Conservation (phyloP, 371 early-diverging fungal species). For the Vairimorpha necatrix region DNA sequence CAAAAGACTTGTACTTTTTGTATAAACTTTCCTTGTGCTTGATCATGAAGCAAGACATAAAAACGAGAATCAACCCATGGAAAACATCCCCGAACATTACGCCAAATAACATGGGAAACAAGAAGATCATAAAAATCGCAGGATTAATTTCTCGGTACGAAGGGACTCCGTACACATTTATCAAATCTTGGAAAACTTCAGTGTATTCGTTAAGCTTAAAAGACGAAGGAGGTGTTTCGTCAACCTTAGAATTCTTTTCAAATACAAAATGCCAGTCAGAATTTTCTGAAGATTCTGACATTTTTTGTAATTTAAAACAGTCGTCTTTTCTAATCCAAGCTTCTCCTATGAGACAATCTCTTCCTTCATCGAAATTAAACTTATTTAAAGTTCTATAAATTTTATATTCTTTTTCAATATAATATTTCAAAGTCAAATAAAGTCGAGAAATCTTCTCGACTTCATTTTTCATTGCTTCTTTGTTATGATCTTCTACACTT, state of each 20-base stretch:
- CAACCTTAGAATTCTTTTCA: slow-evolving; percentile 38
- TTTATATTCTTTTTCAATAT: slow-evolving; percentile 58
- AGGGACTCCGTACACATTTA: slow-evolving; percentile 96
- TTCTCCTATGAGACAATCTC: slow-evolving; percentile 59
- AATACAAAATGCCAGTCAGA: slow-evolving; percentile 53
- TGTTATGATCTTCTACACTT: slow-evolving; percentile 47
- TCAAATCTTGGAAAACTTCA: slow-evolving; percentile 84
- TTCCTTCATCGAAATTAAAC: slow-evolving; percentile 41
- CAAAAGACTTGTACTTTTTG: slow-evolving; percentile 71
- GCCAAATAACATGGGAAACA: slow-evolving; percentile 97
- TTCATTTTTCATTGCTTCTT: slow-evolving; percentile 46
- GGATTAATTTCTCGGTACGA: slow-evolving; percentile 97
- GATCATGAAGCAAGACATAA: slow-evolving; percentile 75
- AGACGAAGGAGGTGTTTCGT: slow-evolving; percentile 74
- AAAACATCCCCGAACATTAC: slow-evolving; percentile 99
- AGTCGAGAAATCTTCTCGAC: slow-evolving; percentile 34
- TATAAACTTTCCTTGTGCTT: slow-evolving; percentile 67
- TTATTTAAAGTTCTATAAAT: slow-evolving; percentile 60
- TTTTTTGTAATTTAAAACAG: slow-evolving; percentile 39
- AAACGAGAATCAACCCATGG: slow-evolving; percentile 78
- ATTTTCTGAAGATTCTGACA: slow-evolving; percentile 48
- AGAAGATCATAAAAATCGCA: slow-evolving; percentile 86
- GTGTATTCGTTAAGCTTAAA: slow-evolving; percentile 90
- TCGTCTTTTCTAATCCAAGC: slow-evolving; percentile 56
- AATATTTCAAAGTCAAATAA: slow-evolving; percentile 53